Conservation (phyloP, 495 filamentous ascomycete genomes). For the Penicillium steckii region DNA sequence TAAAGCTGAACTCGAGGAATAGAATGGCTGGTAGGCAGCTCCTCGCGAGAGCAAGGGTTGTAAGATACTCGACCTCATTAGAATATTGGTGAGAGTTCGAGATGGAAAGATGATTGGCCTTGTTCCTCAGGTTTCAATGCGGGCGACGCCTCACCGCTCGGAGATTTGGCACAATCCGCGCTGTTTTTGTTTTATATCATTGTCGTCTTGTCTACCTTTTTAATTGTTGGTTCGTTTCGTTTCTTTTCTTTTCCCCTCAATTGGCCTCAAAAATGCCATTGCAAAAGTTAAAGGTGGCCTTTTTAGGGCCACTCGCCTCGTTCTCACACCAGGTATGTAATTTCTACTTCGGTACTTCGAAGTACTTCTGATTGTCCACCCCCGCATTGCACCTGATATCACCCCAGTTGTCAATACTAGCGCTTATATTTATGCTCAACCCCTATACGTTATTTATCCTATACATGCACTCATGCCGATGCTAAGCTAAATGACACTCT, state of each 20-base stretch:
- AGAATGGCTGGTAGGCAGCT: background rate
- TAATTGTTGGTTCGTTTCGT: no score
- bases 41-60: constrained; percentile 6
- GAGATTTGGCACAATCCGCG: background rate
- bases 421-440: no score
- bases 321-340: constrained; percentile 85
- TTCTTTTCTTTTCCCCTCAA: background rate
- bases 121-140: constrained; percentile 27
- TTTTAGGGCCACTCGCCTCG: constrained; percentile 78
- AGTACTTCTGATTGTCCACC: background rate
- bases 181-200: background rate
- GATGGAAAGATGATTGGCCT: constrained; percentile 38
- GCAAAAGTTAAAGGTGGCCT: constrained; percentile 58
- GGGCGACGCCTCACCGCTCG: constrained; percentile 22
- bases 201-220: no score
- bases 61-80: background rate
- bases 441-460: no score
- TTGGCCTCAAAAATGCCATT: background rate
- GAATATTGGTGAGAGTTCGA: no score
- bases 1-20: background rate
- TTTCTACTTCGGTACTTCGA: background rate
- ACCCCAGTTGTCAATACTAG: no score
- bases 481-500: constrained; percentile 6
- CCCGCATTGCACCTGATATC: constrained; percentile 5
- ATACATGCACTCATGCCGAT: background rate